A percentile compares a stretch with the other conserved stretches of the same genome.
Evolutionary conservation across 2,329 filamentous ascomycete species (phyloP).

Genomic region (Salinomyces thailandicus): DNA sequence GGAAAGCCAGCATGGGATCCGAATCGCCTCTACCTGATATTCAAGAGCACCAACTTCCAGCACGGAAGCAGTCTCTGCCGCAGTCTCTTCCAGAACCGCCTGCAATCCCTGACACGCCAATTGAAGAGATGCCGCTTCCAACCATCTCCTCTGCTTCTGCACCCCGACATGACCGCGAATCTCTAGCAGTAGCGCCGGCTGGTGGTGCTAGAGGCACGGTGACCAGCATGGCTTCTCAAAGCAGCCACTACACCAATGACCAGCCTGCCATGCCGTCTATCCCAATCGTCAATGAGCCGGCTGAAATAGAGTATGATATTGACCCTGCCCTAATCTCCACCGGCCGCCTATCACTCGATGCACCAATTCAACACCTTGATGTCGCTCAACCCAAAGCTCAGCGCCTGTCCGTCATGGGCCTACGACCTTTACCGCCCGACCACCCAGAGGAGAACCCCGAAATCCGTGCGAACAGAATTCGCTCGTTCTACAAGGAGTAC

Average conservation of each 20-base stretch:
- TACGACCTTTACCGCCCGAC: constrained; percentile 80
- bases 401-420: constrained; percentile 34
- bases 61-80: constrained; percentile 7
- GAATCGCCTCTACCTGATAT: constrained; percentile 8
- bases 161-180: constrained; percentile 17
- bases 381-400: constrained; percentile 3
- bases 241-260: constrained; percentile 20
- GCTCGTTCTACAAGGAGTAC: constrained; percentile 99
- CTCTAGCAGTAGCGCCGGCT: constrained; percentile 10
- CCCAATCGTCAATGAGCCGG: constrained; percentile 15
- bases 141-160: constrained; percentile 4
- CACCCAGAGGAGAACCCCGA: constrained; percentile 86
- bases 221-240: constrained; percentile 8
- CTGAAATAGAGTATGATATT: constrained; percentile 14
- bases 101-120: constrained; percentile 1
- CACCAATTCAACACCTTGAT: constrained; percentile 11
- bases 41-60: constrained; percentile 3
- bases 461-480: constrained; percentile 85
- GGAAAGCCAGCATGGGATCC: constrained; percentile 9
- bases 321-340: constrained; percentile 17
- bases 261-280: constrained; percentile 10
- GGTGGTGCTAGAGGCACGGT: constrained; percentile 4
- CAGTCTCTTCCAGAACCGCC: constrained; percentile 1
- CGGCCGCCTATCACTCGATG: constrained; percentile 14
- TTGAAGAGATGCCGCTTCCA: constrained; percentile 1